Percentiles rank a stretch among this genome's conserved stretches.
These are phyloP conservation scores for Apiospora marii DNA, from an alignment of 2,329 filamentous ascomycete genomes.

Conservation along the genomic window DNA sequence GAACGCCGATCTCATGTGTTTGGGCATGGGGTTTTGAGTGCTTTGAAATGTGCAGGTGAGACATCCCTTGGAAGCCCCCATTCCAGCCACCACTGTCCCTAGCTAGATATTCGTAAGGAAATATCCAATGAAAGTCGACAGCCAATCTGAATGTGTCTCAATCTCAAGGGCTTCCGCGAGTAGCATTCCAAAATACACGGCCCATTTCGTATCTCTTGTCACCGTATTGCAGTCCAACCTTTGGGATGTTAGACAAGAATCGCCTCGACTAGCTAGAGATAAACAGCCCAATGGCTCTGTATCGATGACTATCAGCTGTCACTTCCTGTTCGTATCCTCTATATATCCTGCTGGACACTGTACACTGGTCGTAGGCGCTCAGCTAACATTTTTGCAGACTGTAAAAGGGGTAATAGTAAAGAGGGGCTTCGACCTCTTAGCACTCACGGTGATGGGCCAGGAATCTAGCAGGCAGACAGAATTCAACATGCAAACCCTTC, in stretches of 20 bases:
- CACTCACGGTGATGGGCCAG: background rate
- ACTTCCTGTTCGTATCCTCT: too few relatives aligned
- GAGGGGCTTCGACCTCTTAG: background rate
- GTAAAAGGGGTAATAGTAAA: background rate
- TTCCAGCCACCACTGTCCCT: background rate
- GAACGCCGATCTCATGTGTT: background rate
- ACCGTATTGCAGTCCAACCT: too few relatives aligned
- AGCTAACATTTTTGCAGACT: too few relatives aligned
- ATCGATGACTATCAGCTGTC: too few relatives aligned
- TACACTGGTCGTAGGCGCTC: too few relatives aligned
- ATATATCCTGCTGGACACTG: too few relatives aligned
- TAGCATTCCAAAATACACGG: background rate
- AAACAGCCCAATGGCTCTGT: too few relatives aligned
- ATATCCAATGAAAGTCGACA: background rate
- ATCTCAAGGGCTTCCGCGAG: background rate
- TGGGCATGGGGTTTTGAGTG: background rate
- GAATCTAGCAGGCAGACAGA: background rate
- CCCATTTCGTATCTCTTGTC: background rate
- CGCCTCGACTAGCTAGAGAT: too few relatives aligned
- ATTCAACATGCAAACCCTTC: background rate
- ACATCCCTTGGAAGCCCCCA: slow-evolving; percentile 3
- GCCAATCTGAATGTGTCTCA: background rate
- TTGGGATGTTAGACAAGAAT: background rate
- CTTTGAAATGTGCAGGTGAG: background rate
- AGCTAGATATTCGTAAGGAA: background rate